A percentile compares a stretch with the other conserved stretches of the same genome.
phyloP scores from a whole-genome alignment of 345 rosid genomes.

The Heritiera fomes region DNA sequence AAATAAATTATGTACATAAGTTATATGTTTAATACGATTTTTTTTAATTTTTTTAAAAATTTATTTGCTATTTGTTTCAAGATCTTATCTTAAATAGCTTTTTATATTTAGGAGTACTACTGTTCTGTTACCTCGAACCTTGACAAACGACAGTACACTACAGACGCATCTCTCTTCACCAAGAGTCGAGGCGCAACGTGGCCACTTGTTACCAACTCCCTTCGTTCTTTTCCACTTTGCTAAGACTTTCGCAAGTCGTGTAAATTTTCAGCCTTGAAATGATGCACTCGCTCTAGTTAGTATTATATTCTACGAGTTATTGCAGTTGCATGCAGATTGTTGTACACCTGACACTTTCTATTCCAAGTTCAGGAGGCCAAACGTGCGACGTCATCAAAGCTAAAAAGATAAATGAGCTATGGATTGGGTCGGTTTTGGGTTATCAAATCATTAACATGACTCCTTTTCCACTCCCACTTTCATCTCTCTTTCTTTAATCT shows the following conservation, averaged over 20 bases:
- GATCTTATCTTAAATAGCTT: too few relatives aligned
- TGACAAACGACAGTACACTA: not conserved
- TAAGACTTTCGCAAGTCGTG: not conserved
- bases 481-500: not conserved
- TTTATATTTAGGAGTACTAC: too few relatives aligned
- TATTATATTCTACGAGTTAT: not conserved
- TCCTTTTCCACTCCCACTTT: not conserved
- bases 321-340: not conserved
- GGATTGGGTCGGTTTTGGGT: not conserved
- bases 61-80: too few relatives aligned
- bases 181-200: not conserved
- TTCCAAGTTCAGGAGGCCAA: not conserved
- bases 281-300: not conserved
- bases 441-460: not conserved
- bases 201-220: not conserved
- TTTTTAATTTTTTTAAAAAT: too few relatives aligned
- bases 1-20: too few relatives aligned
- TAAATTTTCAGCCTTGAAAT: not conserved
- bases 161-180: not conserved
- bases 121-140: not conserved
- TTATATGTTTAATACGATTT: too few relatives aligned
- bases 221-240: not conserved
- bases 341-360: not conserved
- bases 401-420: not conserved
- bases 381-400: not conserved